phyloP scores from a whole-genome alignment of 2,329 filamentous ascomycete genomes.

The Fusarium gaditjirri region DNA sequence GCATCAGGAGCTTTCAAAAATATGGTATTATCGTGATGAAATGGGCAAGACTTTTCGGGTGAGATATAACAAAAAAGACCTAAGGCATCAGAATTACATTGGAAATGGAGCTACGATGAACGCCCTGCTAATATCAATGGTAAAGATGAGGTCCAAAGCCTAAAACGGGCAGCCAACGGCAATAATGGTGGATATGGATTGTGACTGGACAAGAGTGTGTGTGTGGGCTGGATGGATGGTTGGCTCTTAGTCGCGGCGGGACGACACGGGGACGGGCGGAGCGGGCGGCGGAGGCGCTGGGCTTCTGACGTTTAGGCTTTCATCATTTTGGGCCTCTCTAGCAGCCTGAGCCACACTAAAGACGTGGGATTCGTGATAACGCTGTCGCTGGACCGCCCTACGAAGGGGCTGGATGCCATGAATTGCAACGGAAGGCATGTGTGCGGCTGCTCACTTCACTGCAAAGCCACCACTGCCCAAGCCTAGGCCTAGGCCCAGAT shows the following conservation, averaged over 20 bases:
- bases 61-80: constrained; percentile 33
- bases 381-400: constrained; percentile 34
- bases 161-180: constrained; percentile 37
- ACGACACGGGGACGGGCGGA: constrained; percentile 38
- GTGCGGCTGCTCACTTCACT: constrained; percentile 38
- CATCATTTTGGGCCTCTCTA: constrained; percentile 32
- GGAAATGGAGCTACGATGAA: constrained; percentile 37
- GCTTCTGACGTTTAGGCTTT: constrained; percentile 33
- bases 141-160: constrained; percentile 30
- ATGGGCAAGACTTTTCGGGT: constrained; percentile 2
- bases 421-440: constrained; percentile 18
- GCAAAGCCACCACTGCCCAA: constrained; percentile 38
- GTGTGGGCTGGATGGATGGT: constrained; percentile 43
- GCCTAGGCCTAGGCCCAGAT: constrained; percentile 30
- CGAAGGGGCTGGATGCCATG: constrained; percentile 34
- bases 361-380: constrained; percentile 31
- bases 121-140: constrained; percentile 43
- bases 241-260: constrained; percentile 38
- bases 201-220: constrained; percentile 35
- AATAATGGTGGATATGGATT: constrained; percentile 35
- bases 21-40: constrained; percentile 14
- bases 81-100: constrained; percentile 28
- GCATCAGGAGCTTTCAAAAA: constrained; percentile 13
- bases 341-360: constrained; percentile 40
- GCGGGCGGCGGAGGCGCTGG: constrained; percentile 34